Base-by-base conservation (phyloP, 176 grass and related monocot species). In the Musa schizocarpa region DNA sequence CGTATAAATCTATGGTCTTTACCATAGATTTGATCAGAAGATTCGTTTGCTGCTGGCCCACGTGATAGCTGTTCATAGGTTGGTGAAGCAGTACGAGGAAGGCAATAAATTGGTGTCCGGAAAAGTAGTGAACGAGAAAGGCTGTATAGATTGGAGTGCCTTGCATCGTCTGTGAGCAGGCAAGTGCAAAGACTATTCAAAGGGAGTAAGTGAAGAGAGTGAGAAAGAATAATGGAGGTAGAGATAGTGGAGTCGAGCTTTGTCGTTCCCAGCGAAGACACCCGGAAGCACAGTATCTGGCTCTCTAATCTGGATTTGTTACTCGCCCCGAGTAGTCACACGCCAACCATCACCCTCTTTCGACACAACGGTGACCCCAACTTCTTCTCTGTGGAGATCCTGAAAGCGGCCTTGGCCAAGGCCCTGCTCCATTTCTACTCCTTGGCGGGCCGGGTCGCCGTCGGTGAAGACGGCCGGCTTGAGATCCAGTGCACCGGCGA, bases 401-500 rank as follows among this genome's bases (percentile, higher is more conserved):
- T 67, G 64, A 67, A 67, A 20, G 12, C 64, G 10, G 64, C 64
- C 64, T 11, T 67, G 64, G 64, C 64, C 24, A 67, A 67, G 64
- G 24, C 64, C 0, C 64, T 67, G 64, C 9, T 4, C 57, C 14
- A 14, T 17, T 62, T 62, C 57, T 62, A 62, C 43, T 19, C 20
- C 49, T 23, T 74, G 1, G 72, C 72, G 1, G 72, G 54, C 9
- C 9, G 25, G 23, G 54, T 59, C 12, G 16, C 2, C 21, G 5
- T 57, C 11, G 23, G 12, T 22, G 2, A 14, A n/a, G 52, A 16
- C 7, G 72, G 72, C 22, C 72, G 53, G 11, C 51, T 56, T 13
- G 72, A 74, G 72, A 55, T 74, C 52, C 11, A 57, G 11, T 74
- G 72, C 52, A 43, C 72, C 20, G 72, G 72, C 9, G 72, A 74